A percentile compares a stretch with the other conserved stretches of the same genome.
These are phyloP conservation scores for Phaeotremella fagi DNA, from an alignment of 768 basidiomycete genomes.

Conservation along the genomic window DNA sequence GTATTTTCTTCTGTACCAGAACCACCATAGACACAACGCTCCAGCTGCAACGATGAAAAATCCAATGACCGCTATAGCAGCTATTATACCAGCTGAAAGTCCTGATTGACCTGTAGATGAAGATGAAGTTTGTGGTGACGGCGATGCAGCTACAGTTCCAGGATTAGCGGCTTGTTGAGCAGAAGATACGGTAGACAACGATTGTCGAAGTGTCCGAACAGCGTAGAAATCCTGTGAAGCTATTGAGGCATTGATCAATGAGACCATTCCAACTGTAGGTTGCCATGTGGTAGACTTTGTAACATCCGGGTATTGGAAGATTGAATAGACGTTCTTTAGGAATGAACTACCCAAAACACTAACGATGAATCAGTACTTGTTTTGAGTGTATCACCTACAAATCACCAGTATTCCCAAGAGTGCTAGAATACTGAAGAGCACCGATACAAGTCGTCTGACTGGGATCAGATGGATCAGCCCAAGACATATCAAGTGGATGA, in stretches of 20 bases:
- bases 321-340: slow-evolving; percentile 46
- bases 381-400: slow-evolving; percentile 14
- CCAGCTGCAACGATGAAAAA: slow-evolving; percentile 42
- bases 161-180: slow-evolving; percentile 17
- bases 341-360: slow-evolving; percentile 45
- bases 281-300: slow-evolving; percentile 28
- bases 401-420: slow-evolving; percentile 37
- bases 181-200: slow-evolving; percentile 21
- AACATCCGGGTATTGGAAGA: slow-evolving; percentile 35
- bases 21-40: slow-evolving; percentile 47
- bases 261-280: slow-evolving; percentile 40
- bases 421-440: slow-evolving; percentile 40
- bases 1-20: slow-evolving; percentile 43
- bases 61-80: slow-evolving; percentile 31
- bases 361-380: too few relatives aligned
- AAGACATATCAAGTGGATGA: slow-evolving; percentile 47
- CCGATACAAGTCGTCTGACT: slow-evolving; percentile 42
- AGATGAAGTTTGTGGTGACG: slow-evolving; percentile 9
- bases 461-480: slow-evolving; percentile 32
- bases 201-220: slow-evolving; percentile 36
- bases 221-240: slow-evolving; percentile 46
- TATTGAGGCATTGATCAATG: slow-evolving; percentile 41
- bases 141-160: neutral
- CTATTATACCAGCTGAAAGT: slow-evolving; percentile 37
- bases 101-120: slow-evolving; percentile 9